Evolutionary conservation across 2,329 filamentous ascomycete species (phyloP), one percentile per base, ranked within the genome.

Genomic region (Pseudogymnoascus sp.): DNA sequence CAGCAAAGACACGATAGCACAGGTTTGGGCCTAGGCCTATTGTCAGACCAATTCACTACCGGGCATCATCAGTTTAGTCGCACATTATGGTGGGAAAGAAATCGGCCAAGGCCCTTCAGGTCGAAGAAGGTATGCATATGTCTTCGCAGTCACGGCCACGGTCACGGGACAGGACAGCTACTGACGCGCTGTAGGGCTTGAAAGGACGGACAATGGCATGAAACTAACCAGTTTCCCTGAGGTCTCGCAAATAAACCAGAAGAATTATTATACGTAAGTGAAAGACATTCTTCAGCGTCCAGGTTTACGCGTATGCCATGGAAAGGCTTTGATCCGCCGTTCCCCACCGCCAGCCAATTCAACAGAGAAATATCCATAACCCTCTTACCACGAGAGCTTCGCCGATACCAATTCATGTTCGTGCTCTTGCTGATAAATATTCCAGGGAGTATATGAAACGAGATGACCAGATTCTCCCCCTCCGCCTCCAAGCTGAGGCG

Each of bases 191-290:
- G 53, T 29, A 97, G 93, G 95, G 68, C 86, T 99, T 68, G 91
- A 96, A 79, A 86, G 93, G 74, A 97, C 95, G 65, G 95, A 99
- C 80, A 99, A 99, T 84, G 93, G 93, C 78, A 93, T 99, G 88
- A 95, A 93, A 73, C 85, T 95, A 73, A 90, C 92, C 59, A 96
- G 84, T 75, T 99, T 95, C 93, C 93, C 95, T 9, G 89, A 95
- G 72, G 87, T 96, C 64, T 83, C 85, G 46, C 91, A 95, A 71
- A 99, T 99, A 77, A 99, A 99, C 75, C 95, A 99, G 76, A 99
- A 99, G 80, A 99, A 99, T 76, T 99, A 99, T 77, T 97, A 97
- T 76, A 96, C 93, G 91, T 95, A 82, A 66, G 87, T 79, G 15
- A 23, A 60, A 31, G 33, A 21, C n/a, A 10, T 64, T 29, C 29